phyloP scores from a whole-genome alignment of 2,329 filamentous ascomycete genomes.

The Gremmenia infestans region DNA sequence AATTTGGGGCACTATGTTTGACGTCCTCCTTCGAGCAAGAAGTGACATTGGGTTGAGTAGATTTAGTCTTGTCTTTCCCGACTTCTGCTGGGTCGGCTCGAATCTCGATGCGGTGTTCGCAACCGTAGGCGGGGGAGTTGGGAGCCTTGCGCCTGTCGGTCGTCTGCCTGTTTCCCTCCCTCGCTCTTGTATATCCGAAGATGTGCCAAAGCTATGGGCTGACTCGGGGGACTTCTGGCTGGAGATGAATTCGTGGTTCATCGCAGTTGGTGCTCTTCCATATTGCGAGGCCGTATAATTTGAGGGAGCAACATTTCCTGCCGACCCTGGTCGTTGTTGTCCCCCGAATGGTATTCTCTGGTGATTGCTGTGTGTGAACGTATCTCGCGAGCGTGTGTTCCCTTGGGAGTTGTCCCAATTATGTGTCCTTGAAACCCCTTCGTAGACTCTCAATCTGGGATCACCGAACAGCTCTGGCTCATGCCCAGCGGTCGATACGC shows the following conservation, averaged over 20 bases:
- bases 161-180: conserved; percentile 19
- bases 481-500: conserved; percentile 30
- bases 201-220: conserved; percentile 13
- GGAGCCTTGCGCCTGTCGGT: conserved; percentile 22
- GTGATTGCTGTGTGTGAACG: conserved; percentile 17
- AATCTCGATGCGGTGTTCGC: conserved; percentile 16
- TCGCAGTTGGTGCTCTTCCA: conserved; percentile 11
- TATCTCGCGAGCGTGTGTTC: conserved; percentile 14
- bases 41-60: conserved; percentile 37
- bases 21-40: conserved; percentile 30
- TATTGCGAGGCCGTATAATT: conserved; percentile 17
- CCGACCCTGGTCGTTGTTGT: conserved; percentile 22
- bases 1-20: conserved; percentile 28
- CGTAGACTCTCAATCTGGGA: conserved; percentile 7
- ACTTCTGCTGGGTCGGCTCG: conserved; percentile 22
- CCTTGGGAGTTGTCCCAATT: conserved; percentile 12
- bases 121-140: conserved; percentile 22
- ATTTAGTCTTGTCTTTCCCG: conserved; percentile 30
- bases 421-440: conserved; percentile 15
- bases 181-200: conserved; percentile 17
- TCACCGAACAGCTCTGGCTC: conserved; percentile 1
- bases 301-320: conserved; percentile 18
- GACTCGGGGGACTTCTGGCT: conserved; percentile 14
- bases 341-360: conserved; percentile 19
- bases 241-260: conserved; percentile 11